These are phyloP conservation scores for Sclerotinia subarctica DNA, from an alignment of 2,329 filamentous ascomycete genomes.

Conservation along the genomic window DNA sequence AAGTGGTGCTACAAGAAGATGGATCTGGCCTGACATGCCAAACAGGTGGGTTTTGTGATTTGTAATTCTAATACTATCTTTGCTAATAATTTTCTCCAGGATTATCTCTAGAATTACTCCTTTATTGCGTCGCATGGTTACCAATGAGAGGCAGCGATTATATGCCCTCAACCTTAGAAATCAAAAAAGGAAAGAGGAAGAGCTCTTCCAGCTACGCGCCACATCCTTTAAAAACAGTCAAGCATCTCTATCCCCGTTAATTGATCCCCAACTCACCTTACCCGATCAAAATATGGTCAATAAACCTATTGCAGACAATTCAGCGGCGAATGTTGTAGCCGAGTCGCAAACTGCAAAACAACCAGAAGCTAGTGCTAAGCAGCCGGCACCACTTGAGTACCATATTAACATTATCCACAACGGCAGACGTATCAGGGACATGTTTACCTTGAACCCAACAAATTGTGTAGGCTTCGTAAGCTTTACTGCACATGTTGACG, in stretches of 20 bases:
- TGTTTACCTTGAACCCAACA: constrained; percentile 24
- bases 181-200: constrained; percentile 24
- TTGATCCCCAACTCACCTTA: background rate
- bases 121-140: constrained; percentile 38
- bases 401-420: constrained; percentile 33
- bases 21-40: constrained; percentile 36
- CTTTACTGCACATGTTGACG: constrained; percentile 31
- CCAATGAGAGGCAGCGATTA: constrained; percentile 38
- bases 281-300: background rate
- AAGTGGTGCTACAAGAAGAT: constrained; percentile 25
- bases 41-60: constrained; percentile 32
- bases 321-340: background rate
- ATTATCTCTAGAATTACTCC: constrained; percentile 34
- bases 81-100: constrained; percentile 27
- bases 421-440: constrained; percentile 28
- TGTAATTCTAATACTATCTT: background rate
- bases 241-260: background rate
- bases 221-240: background rate
- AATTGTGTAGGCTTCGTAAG: constrained; percentile 32
- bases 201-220: background rate
- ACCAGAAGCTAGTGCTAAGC: background rate
- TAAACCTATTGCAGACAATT: background rate
- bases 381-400: constrained; percentile 23
- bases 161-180: constrained; percentile 33
- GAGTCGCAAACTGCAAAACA: background rate